phyloP scores from a whole-genome alignment of 78 protist species.

The Cavenderia fasciculata region DNA sequence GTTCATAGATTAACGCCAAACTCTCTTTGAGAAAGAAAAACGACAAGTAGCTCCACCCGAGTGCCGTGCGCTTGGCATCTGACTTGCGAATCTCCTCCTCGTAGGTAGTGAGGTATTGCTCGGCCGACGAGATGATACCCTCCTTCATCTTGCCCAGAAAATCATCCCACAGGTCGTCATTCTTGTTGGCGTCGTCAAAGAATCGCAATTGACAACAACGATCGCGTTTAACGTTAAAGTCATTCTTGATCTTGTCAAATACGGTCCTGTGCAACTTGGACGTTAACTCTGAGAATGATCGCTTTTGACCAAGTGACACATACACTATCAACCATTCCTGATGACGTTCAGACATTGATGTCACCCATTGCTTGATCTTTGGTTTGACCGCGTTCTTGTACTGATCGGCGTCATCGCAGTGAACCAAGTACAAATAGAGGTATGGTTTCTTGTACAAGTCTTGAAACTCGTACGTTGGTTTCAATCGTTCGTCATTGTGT shows the following conservation, averaged over 20 bases:
- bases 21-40: conserved; percentile 72
- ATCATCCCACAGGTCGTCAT: conserved; percentile 77
- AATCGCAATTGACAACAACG: conserved; percentile 58
- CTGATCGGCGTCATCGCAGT: conserved; percentile 64
- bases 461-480: not conserved
- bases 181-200: conserved; percentile 2
- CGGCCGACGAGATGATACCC: conserved; percentile 52
- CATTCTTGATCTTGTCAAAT: conserved; percentile 59
- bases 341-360: conserved; percentile 32
- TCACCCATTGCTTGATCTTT: conserved; percentile 53
- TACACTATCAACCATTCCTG: conserved; percentile 74
- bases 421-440: conserved; percentile 61
- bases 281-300: conserved; percentile 12
- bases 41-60: conserved; percentile 60
- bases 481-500: conserved; percentile 36
- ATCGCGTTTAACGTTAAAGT: conserved; percentile 56
- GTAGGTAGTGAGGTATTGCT: conserved; percentile 41
- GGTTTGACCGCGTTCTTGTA: conserved; percentile 20
- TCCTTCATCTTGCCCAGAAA: conserved; percentile 60
- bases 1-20: conserved; percentile 58
- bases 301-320: conserved; percentile 35
- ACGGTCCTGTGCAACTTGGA: conserved; percentile 43
- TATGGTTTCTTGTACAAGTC: conserved; percentile 57
- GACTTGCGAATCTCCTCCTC: conserved; percentile 60
- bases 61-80: conserved; percentile 49